A percentile compares a stretch with the other conserved stretches of the same genome.
phyloP scores from a whole-genome alignment of 345 rosid species.

The Eutrema yunnanense region DNA sequence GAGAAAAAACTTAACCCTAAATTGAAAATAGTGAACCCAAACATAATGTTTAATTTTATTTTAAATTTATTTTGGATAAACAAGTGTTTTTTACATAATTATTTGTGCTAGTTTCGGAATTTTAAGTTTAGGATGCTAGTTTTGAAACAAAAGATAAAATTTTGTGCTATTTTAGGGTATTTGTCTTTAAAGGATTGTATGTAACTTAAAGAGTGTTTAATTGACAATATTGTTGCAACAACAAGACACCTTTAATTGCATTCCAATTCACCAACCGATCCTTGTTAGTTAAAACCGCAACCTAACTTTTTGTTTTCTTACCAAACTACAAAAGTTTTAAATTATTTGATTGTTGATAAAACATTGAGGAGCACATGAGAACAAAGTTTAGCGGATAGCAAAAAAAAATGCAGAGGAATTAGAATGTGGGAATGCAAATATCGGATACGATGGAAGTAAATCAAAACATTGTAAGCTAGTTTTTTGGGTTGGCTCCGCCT shows the following conservation, averaged over 20 bases:
- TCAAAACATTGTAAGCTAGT: neutral
- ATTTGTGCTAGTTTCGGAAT: too few relatives aligned
- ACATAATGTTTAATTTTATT: too few relatives aligned
- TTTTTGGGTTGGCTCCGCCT: too few relatives aligned
- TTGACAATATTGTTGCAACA: conserved; percentile 3
- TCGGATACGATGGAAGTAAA: neutral
- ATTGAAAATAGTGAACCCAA: too few relatives aligned
- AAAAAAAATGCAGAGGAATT: neutral
- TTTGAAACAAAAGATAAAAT: too few relatives aligned
- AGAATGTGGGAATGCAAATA: neutral
- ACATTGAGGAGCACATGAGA: neutral
- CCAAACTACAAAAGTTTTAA: neutral
- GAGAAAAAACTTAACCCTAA: too few relatives aligned
- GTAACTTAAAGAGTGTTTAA: conserved; percentile 7
- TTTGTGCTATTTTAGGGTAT: too few relatives aligned
- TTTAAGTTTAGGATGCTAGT: too few relatives aligned
- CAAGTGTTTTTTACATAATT: too few relatives aligned
- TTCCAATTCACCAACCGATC: neutral
- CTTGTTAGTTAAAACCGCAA: conserved; percentile 2
- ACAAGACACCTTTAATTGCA: conserved; percentile 11
- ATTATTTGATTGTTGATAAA: neutral
- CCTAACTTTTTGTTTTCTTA: neutral
- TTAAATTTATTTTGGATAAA: too few relatives aligned
- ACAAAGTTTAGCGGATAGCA: neutral
- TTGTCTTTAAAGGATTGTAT: neutral